Evolutionary conservation across 78 protist genomes (phyloP).

Genomic region (Dictyostelium purpureum): DNA sequence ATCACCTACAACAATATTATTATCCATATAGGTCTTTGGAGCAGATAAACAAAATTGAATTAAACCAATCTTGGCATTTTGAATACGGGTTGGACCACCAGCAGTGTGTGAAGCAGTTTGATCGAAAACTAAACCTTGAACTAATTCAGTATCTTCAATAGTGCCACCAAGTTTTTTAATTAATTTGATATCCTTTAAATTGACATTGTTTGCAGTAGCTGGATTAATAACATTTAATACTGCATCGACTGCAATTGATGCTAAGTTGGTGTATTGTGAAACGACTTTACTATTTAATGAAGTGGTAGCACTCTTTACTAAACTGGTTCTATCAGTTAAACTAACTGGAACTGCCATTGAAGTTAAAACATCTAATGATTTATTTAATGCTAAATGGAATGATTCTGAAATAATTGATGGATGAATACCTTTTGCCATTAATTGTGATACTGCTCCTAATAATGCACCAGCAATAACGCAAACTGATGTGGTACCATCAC

Average conservation of each 20-base stretch:
- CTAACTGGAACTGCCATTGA: conserved; percentile 92
- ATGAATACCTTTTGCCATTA: conserved; percentile 95
- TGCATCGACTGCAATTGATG: conserved; percentile 99
- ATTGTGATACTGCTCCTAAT: conserved; percentile 78
- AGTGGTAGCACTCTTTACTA: conserved; percentile 96
- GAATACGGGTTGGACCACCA: conserved; percentile 94
- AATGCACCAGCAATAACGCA: conserved; percentile 97
- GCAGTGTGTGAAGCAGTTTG: conserved; percentile 91
- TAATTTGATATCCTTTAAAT: conserved; percentile 89
- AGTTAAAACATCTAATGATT: conserved; percentile 87
- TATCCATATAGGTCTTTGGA: conserved; percentile 99
- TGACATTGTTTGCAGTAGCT: conserved; percentile 86
- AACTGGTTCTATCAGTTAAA: conserved; percentile 90
- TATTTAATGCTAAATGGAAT: conserved; percentile 81
- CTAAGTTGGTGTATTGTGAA: conserved; percentile 95
- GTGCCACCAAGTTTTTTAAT: conserved; percentile 97
- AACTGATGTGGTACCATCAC: conserved; percentile 99
- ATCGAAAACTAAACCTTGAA: conserved; percentile 95
- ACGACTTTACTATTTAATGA: conserved; percentile 99
- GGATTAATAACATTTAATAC: conserved; percentile 90
- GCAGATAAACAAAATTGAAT: conserved; percentile 99
- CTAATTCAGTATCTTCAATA: conserved; percentile 98
- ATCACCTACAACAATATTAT: conserved; percentile 90
- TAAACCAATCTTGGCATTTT: conserved; percentile 99
- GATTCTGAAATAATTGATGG: conserved; percentile 94